Conservation (phyloP, 2,329 filamentous ascomycete genomes). For the Bipolaris victoriae region DNA sequence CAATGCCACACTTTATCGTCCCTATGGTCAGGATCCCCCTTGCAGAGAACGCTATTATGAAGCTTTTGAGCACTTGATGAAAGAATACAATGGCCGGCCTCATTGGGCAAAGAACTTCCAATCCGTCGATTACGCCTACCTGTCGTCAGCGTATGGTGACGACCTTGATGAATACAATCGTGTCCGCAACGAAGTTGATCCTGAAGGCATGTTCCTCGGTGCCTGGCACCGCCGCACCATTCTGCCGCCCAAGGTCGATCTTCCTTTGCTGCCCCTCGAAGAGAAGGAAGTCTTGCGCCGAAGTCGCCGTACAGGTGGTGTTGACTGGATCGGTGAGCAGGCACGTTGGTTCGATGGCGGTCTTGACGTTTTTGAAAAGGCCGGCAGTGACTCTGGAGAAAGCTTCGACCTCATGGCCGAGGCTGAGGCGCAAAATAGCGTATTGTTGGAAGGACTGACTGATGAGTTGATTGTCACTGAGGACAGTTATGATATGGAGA, state of each 20-base stretch:
- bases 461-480: slow-evolving; percentile 13
- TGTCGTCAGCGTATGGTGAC: slow-evolving; percentile 72
- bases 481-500: slow-evolving; percentile 11
- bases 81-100: slow-evolving; percentile 77
- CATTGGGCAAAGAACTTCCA: slow-evolving; percentile 95
- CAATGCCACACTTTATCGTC: slow-evolving; percentile 87
- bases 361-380: slow-evolving; percentile 39
- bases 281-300: slow-evolving; percentile 52
- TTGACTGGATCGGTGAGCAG: slow-evolving; percentile 50
- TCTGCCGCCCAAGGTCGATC: slow-evolving; percentile 38
- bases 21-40: slow-evolving; percentile 78
- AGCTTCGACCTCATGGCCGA: slow-evolving; percentile 57
- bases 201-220: slow-evolving; percentile 85
- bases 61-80: slow-evolving; percentile 91
- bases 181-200: slow-evolving; percentile 73
- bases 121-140: slow-evolving; percentile 62
- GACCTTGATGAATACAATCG: slow-evolving; percentile 70
- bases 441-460: slow-evolving; percentile 37
- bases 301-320: slow-evolving; percentile 38
- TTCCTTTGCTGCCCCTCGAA: slow-evolving; percentile 46
- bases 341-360: slow-evolving; percentile 46
- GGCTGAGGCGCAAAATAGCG: slow-evolving; percentile 50
- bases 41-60: slow-evolving; percentile 80
- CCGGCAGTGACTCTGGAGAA: slow-evolving; percentile 37
- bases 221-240: slow-evolving; percentile 78